These are phyloP conservation scores for Amborella trichopoda DNA, from an alignment of 164 flowering plant species.

Conservation along the genomic window DNA sequence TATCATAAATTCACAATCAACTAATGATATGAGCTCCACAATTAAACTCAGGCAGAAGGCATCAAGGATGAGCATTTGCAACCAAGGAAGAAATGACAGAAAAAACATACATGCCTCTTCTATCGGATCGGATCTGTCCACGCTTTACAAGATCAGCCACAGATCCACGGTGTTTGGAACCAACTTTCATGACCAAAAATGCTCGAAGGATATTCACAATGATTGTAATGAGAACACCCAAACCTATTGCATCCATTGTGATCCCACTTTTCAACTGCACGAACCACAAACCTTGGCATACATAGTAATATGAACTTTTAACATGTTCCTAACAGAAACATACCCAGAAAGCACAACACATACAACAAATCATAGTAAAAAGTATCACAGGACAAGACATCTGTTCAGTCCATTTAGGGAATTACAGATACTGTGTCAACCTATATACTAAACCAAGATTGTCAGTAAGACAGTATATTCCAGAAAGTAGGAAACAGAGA, in stretches of 20 bases:
- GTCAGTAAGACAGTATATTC: too few relatives aligned
- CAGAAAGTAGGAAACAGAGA: too few relatives aligned
- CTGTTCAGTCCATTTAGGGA: not conserved
- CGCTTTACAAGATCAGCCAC: slow-evolving; percentile 94
- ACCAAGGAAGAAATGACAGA: too few relatives aligned
- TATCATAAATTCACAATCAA: too few relatives aligned
- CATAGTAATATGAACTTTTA: not conserved
- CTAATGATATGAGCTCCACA: too few relatives aligned
- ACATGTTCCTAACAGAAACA: not conserved
- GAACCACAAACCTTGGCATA: not conserved
- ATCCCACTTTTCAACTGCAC: slow-evolving; percentile 31
- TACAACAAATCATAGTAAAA: not conserved
- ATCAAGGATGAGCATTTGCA: too few relatives aligned
- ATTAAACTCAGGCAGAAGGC: too few relatives aligned
- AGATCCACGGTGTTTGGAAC: slow-evolving; percentile 51
- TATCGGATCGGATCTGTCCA: slow-evolving; percentile 93
- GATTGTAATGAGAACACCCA: slow-evolving; percentile 34
- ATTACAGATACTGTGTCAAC: too few relatives aligned
- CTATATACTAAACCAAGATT: too few relatives aligned
- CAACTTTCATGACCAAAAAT: slow-evolving; percentile 29
- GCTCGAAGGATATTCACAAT: slow-evolving; percentile 37
- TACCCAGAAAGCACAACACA: not conserved
- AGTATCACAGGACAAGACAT: not conserved
- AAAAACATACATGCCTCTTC: slow-evolving; percentile 96
- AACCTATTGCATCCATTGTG: slow-evolving; percentile 26